Conservation (phyloP, 805 yeast species). For the Babjeviella inositovora region DNA sequence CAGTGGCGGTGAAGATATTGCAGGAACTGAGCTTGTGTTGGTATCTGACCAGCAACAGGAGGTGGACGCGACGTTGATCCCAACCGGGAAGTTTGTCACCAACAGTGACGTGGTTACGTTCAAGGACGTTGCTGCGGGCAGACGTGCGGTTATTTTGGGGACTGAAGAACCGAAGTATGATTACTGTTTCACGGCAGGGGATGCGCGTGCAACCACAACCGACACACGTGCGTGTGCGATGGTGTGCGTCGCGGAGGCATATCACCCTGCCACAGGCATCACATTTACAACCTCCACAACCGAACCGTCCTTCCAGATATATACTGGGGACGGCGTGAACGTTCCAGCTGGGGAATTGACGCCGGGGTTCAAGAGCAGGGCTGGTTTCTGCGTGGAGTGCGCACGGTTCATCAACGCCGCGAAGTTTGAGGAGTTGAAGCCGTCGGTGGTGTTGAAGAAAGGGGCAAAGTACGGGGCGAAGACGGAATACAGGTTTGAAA, state of each 20-base stretch:
- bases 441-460: conserved; percentile 27
- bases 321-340: conserved; percentile 38
- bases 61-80: conserved; percentile 19
- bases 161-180: conserved; percentile 20
- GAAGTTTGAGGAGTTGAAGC: conserved; percentile 25
- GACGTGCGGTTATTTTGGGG: conserved; percentile 6
- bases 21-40: conserved; percentile 19
- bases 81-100: conserved; percentile 26
- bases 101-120: conserved; percentile 8
- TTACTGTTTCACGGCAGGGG: conserved; percentile 29
- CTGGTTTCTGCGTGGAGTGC: conserved; percentile 52
- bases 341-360: conserved; percentile 10
- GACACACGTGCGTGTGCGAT: conserved; percentile 29
- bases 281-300: conserved; percentile 30
- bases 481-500: conserved; percentile 12
- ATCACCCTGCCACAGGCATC: conserved; percentile 23
- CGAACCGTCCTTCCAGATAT: conserved; percentile 52
- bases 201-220: conserved; percentile 10
- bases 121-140: conserved; percentile 8
- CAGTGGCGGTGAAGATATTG: conserved; percentile 11
- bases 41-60: conserved; percentile 21
- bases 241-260: conserved; percentile 20
- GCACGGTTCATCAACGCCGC: conserved; percentile 41
- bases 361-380: conserved; percentile 15
- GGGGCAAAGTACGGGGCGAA: conserved; percentile 38